phyloP scores from a whole-genome alignment of 805 yeast genomes.

The Pichia insulana region DNA sequence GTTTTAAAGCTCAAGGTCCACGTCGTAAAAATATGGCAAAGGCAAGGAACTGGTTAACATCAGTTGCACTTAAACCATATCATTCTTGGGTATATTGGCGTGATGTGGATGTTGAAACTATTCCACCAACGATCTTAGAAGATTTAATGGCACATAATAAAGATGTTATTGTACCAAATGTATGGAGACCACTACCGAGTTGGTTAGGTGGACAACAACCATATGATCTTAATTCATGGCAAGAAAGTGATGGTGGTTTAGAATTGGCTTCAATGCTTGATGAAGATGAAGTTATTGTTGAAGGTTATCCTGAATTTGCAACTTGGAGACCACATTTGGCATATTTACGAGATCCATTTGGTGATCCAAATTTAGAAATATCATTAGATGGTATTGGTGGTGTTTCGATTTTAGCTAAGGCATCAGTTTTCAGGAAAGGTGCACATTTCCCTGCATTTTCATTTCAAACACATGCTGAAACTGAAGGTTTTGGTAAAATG shows the following conservation, averaged over 20 bases:
- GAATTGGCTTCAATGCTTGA: slow-evolving; percentile 68
- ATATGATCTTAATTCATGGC: slow-evolving; percentile 80
- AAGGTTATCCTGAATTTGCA: slow-evolving; percentile 94
- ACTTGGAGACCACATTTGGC: slow-evolving; percentile 98
- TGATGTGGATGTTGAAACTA: slow-evolving; percentile 93
- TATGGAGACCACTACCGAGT: slow-evolving; percentile 84
- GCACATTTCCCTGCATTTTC: slow-evolving; percentile 96
- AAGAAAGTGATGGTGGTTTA: slow-evolving; percentile 73
- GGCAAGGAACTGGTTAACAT: slow-evolving; percentile 88
- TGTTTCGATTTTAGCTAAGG: slow-evolving; percentile 84
- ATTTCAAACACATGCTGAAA: slow-evolving; percentile 93
- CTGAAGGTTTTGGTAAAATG: slow-evolving; percentile 93
- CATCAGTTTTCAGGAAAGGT: slow-evolving; percentile 77
- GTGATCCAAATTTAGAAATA: slow-evolving; percentile 90
- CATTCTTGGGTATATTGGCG: slow-evolving; percentile 97
- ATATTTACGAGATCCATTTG: slow-evolving; percentile 87
- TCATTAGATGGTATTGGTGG: slow-evolving; percentile 97
- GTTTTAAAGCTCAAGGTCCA: slow-evolving; percentile 93
- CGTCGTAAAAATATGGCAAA: slow-evolving; percentile 92
- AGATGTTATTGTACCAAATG: slow-evolving; percentile 92
- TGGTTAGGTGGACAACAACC: slow-evolving; percentile 83
- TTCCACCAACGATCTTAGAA: slow-evolving; percentile 76
- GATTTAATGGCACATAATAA: slow-evolving; percentile 86
- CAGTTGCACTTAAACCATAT: slow-evolving; percentile 81
- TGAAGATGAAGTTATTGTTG: slow-evolving; percentile 95